Evolutionary conservation across 106 monocot genomes (phyloP), one percentile per base, ranked within the genome.

Genomic region (Iris macrosiphon): DNA sequence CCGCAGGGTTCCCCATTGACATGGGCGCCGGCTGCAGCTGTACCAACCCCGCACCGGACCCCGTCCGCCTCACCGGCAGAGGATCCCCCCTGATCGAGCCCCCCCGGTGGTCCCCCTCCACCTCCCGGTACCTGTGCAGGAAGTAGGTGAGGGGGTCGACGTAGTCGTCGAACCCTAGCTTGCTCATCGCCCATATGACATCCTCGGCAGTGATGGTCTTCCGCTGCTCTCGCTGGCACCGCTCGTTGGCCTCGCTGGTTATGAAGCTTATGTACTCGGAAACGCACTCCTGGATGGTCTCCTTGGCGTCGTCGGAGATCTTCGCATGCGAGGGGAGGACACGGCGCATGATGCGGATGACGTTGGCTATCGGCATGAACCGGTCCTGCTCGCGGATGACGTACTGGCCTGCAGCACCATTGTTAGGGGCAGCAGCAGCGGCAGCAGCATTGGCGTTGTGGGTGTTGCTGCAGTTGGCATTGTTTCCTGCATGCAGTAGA

Each of bases 191-290:
- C 83, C 79, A 79, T 3, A 84, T 71, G 27, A 84, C 66, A 41
- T 79, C 83, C 32, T 84, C 78, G 30, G 78, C 83, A 17, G 74
- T 84, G 71, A 84, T 71, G 24, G 79, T 84, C 70, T 79, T 79
- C 12, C 83, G 78, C 60, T 84, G 78, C 74, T 79, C 75, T 0
- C 75, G 74, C 57, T 78, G 77, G 66, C 83, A 83, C 48, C 77
- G 54, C 35, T 84, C 75, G 53, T 78, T 78, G 45, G 83, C 83
- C 63, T 84, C 79, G 39, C 79, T 65, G 9, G 84, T 84, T 59
- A 84, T 75, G 72, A 84, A 79, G 59, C 79, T 75, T 51, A 84
- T 84, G 75, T 71, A 84, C 75, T 79, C 79, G 2, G 84, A 84
- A 13, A 84, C 79, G 58, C 84, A 84, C 60, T 84, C 84, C 63